A percentile compares a stretch with the other conserved stretches of the same genome.
Conservation (phyloP, 2,329 filamentous ascomycete genomes). For the Peltaster fructicola region DNA sequence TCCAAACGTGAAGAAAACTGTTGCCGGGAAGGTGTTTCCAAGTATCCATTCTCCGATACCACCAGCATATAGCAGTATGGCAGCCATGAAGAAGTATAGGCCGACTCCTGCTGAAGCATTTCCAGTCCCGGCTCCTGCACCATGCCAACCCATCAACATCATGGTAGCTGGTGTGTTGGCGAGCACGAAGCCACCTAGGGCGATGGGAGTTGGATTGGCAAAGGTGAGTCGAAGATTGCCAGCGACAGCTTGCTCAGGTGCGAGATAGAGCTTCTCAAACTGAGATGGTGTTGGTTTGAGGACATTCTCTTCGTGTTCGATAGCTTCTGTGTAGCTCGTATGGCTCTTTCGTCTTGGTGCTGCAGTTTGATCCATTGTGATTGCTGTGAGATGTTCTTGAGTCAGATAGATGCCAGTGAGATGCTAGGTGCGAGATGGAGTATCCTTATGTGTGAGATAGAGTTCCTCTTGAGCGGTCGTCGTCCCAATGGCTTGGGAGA, state of each 20-base stretch:
- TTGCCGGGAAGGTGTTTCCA: neutral
- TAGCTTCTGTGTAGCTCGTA: no score
- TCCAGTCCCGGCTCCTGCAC: constrained; percentile 6
- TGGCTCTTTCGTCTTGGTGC: no score
- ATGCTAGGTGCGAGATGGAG: no score
- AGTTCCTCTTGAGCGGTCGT: no score
- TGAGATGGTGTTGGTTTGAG: constrained; percentile 1
- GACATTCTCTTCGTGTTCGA: no score
- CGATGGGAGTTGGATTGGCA: constrained; percentile 1
- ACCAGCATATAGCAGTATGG: constrained; percentile 3
- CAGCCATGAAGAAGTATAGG: constrained; percentile 3
- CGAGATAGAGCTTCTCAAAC: constrained; percentile 1
- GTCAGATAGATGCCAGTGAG: no score
- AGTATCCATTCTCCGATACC: neutral
- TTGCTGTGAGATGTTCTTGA: no score
- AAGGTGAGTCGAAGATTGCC: neutral
- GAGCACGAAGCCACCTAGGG: constrained; percentile 8
- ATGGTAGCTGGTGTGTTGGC: constrained; percentile 8
- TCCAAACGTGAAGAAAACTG: constrained; percentile 2
- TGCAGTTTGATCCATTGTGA: no score
- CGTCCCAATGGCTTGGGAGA: no score
- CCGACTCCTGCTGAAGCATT: constrained; percentile 5
- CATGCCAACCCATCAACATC: constrained; percentile 8
- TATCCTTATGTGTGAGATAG: no score
- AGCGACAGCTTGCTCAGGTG: constrained; percentile 1